A percentile compares a stretch with the other conserved stretches of the same genome.
Conservation (phyloP, 495 filamentous ascomycete genomes). For the Neurospora pannonica region DNA sequence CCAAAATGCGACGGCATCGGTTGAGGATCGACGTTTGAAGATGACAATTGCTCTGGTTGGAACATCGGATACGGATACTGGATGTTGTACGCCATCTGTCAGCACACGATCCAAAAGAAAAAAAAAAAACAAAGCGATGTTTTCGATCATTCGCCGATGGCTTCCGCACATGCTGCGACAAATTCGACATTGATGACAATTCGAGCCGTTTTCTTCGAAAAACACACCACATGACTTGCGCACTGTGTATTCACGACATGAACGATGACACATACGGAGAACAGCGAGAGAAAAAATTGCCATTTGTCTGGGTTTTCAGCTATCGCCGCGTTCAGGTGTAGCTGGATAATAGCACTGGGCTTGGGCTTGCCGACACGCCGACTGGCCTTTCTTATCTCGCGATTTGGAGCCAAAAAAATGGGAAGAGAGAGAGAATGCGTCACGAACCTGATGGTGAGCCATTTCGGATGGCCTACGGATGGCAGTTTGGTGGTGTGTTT, state of each 20-base stretch:
- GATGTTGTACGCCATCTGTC: background rate
- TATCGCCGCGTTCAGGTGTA: background rate
- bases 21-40: background rate
- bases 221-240: background rate
- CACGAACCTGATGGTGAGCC: background rate
- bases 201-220: background rate
- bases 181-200: background rate
- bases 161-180: background rate
- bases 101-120: background rate
- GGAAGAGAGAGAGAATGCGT: background rate
- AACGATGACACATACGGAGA: background rate
- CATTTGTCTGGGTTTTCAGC: background rate
- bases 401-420: background rate
- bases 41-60: background rate
- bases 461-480: background rate
- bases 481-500: background rate
- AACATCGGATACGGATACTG: background rate
- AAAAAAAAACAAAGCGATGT: background rate
- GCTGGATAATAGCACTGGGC: background rate
- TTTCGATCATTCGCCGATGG: background rate
- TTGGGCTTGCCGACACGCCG: background rate
- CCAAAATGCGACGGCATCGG: background rate
- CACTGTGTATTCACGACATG: background rate
- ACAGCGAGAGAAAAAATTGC: background rate
- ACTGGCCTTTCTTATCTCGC: background rate